These are phyloP conservation scores for Solanum boliviense DNA, from an alignment of 257 asterid genomes.

Conservation along the genomic window DNA sequence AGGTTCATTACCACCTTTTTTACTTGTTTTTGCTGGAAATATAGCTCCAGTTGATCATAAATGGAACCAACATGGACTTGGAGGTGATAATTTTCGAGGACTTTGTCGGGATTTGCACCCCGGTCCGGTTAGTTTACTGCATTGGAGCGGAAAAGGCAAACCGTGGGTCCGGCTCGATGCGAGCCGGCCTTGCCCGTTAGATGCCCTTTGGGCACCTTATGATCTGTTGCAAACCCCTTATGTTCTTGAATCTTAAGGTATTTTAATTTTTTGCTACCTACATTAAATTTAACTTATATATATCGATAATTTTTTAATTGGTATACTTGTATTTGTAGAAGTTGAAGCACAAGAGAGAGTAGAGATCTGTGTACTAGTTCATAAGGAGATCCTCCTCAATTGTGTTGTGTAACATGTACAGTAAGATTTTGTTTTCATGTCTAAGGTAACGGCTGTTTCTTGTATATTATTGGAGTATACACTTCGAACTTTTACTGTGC, in stretches of 20 bases:
- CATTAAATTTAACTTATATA: not conserved
- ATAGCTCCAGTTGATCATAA: slow-evolving; percentile 31
- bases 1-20: slow-evolving; percentile 34
- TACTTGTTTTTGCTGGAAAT: slow-evolving; percentile 35
- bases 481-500: not conserved
- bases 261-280: too few species aligned
- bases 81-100: slow-evolving; percentile 33
- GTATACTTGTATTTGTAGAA: not conserved
- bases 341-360: not conserved
- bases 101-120: slow-evolving; percentile 31
- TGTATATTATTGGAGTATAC: not conserved
- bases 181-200: slow-evolving; percentile 34
- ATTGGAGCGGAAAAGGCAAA: slow-evolving; percentile 43
- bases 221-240: slow-evolving; percentile 21
- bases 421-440: not conserved
- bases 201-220: slow-evolving; percentile 46
- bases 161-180: slow-evolving; percentile 39
- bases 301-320: not conserved
- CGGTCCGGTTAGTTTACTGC: slow-evolving; percentile 31
- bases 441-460: not conserved
- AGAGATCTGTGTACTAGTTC: not conserved
- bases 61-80: slow-evolving; percentile 40
- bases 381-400: not conserved
- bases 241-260: slow-evolving; percentile 21
- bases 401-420: not conserved